These are phyloP conservation scores for Pichia sp. DNA, from an alignment of 1,139 yeast species.

Conservation along the genomic window DNA sequence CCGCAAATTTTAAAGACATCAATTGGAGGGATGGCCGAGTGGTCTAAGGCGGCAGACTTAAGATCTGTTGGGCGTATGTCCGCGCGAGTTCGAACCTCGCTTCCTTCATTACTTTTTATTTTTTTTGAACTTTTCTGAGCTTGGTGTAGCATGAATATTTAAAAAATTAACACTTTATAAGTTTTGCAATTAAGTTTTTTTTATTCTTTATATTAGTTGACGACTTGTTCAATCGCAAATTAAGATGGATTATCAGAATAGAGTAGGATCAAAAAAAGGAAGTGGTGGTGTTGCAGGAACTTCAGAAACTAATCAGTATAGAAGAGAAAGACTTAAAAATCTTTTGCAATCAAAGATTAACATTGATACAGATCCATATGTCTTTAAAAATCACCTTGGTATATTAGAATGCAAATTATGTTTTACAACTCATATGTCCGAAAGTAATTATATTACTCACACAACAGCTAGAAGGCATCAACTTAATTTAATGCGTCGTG, in stretches of 20 bases:
- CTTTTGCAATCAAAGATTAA: conserved; percentile 59
- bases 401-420: conserved; percentile 71
- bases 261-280: conserved; percentile 54
- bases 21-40: conserved; percentile 34
- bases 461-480: conserved; percentile 77
- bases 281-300: conserved; percentile 72
- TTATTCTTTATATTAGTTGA: too few relatives aligned
- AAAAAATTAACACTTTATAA: too few relatives aligned
- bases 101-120: conserved; percentile 55
- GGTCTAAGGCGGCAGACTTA: conserved; percentile 36
- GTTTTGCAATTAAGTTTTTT: too few relatives aligned
- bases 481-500: conserved; percentile 56
- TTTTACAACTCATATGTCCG: conserved; percentile 65
- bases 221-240: too few relatives aligned
- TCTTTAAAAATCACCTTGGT: conserved; percentile 68
- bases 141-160: too few relatives aligned
- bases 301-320: conserved; percentile 59
- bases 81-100: conserved; percentile 90
- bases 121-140: too few relatives aligned
- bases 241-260: conserved; percentile 49
- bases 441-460: conserved; percentile 74
- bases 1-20: too few relatives aligned
- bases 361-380: conserved; percentile 72
- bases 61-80: conserved; percentile 40
- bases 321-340: conserved; percentile 58